Percentiles rank a stretch among this genome's conserved stretches.
Evolutionary conservation across 139 green algal species (phyloP).

Genomic region (Tetraselmis striata): DNA sequence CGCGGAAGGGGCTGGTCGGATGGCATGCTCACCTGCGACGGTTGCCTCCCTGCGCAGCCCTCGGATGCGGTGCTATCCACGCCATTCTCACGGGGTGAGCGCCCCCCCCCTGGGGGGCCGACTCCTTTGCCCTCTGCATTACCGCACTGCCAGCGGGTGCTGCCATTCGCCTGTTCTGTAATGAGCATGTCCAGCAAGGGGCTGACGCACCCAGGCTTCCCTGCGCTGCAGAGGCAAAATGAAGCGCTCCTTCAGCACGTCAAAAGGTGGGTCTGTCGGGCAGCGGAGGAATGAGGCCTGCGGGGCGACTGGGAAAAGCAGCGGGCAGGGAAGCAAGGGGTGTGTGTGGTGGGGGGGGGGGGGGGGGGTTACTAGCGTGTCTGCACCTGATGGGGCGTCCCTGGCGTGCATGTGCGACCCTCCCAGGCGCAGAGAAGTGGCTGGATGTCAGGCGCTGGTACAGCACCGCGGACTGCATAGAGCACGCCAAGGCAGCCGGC

Average conservation of each 20-base stretch:
- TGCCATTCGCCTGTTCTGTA: too few relatives aligned
- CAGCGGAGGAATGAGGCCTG: too few relatives aligned
- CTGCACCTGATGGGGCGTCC: too few relatives aligned
- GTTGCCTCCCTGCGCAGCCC: slow-evolving; percentile 25
- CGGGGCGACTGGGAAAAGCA: too few relatives aligned
- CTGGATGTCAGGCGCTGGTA: slow-evolving; percentile 57
- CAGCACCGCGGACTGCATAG: slow-evolving; percentile 38
- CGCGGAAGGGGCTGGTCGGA: background rate
- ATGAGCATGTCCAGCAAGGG: slow-evolving; percentile 21
- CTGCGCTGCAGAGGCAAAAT: background rate
- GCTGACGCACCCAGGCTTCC: background rate
- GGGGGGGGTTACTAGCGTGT: too few relatives aligned
- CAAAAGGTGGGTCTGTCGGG: too few relatives aligned
- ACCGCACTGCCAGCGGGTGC: slow-evolving; percentile 23
- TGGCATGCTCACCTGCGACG: background rate
- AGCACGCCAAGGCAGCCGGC: slow-evolving; percentile 41
- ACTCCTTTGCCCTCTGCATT: background rate
- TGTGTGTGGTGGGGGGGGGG: too few relatives aligned
- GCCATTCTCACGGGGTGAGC: slow-evolving; percentile 38
- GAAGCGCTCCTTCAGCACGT: background rate
- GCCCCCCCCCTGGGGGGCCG: background rate
- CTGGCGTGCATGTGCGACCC: too few relatives aligned
- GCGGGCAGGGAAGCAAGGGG: too few relatives aligned
- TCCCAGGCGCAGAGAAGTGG: slow-evolving; percentile 71
- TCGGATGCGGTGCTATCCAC: slow-evolving; percentile 61